Evolutionary conservation across 768 basidiomycete species (phyloP), one percentile per base, ranked within the genome.

Genomic region (Trametes coccinea): DNA sequence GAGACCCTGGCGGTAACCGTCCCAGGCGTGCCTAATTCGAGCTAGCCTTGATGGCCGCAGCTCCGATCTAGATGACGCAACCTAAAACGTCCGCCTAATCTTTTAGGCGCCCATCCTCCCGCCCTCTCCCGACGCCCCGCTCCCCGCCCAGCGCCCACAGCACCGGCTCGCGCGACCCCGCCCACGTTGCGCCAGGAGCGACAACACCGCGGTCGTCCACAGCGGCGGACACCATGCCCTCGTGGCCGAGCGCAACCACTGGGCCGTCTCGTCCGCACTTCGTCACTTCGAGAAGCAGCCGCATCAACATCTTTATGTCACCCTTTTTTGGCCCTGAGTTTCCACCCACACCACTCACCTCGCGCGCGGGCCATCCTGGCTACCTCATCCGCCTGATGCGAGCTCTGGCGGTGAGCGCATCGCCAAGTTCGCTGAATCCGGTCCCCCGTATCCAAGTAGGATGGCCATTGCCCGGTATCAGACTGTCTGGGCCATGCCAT

Each of bases 1-100:
- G 68, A 63, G 67, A 65, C 62, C 62, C 66, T 66, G 55, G 57
- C 64, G 66, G 69, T 69, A 68, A 71, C 69, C 61, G 68, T 70
- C 67, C 69, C 68, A 67, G 67, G 68, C 66, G 68, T 72, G 66
- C 70, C 70, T 65, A 70, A 71, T 66, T 68, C 66, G 65, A 68
- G 60, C 66, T 69, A 68, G 67, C 60, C 56, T 53, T 70, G 69
- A 72, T 72, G 70, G 68, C 68, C 70, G 70, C 71, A 67, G 65
- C 66, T 62, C 65, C 61, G 67, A 71, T 71, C 70, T 69, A 70
- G 69, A 72, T 72, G 68, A 69, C 70, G 66, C 67, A 71, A 71
- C 68, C 66, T 57, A 61, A 57, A 52, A 50, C 65, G 53, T 62
- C 64, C 64, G 64, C 57, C 57, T 45, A 56, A 44, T 59, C 48